Conservation (phyloP, 2,329 filamentous ascomycete species). For the Pseudocercospora ulei region DNA sequence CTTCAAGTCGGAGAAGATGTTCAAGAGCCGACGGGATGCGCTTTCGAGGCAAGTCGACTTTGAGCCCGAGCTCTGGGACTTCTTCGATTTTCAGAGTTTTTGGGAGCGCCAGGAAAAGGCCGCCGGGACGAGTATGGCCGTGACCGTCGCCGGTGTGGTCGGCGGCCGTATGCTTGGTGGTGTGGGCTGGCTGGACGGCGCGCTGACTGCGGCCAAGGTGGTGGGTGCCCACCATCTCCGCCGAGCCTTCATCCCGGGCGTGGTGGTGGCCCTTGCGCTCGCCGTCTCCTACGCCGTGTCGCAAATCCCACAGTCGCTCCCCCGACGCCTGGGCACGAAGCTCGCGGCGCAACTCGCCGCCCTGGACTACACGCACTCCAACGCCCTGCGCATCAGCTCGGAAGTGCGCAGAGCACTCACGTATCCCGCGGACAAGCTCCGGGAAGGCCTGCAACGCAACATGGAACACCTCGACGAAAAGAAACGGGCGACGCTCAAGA, state of each 20-base stretch:
- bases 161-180: conserved; percentile 73
- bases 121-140: conserved; percentile 84
- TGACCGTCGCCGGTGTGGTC: conserved; percentile 80
- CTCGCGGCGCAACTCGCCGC: conserved; percentile 68
- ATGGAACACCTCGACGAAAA: conserved; percentile 72
- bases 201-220: conserved; percentile 68
- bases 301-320: conserved; percentile 81
- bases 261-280: conserved; percentile 63
- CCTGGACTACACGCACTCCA: conserved; percentile 86
- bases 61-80: conserved; percentile 80
- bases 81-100: conserved; percentile 75
- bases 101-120: conserved; percentile 90
- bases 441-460: conserved; percentile 69
- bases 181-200: conserved; percentile 80
- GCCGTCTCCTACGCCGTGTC: conserved; percentile 71
- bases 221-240: conserved; percentile 72
- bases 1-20: conserved; percentile 91
- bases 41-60: conserved; percentile 78
- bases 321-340: conserved; percentile 73
- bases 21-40: conserved; percentile 69
- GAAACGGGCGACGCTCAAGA: conserved; percentile 73
- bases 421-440: conserved; percentile 75
- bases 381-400: conserved; percentile 70
- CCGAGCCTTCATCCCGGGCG: conserved; percentile 67
- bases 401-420: conserved; percentile 84